Conservation (phyloP, 2,329 filamentous ascomycete species). For the Hypomyces perniciosus region DNA sequence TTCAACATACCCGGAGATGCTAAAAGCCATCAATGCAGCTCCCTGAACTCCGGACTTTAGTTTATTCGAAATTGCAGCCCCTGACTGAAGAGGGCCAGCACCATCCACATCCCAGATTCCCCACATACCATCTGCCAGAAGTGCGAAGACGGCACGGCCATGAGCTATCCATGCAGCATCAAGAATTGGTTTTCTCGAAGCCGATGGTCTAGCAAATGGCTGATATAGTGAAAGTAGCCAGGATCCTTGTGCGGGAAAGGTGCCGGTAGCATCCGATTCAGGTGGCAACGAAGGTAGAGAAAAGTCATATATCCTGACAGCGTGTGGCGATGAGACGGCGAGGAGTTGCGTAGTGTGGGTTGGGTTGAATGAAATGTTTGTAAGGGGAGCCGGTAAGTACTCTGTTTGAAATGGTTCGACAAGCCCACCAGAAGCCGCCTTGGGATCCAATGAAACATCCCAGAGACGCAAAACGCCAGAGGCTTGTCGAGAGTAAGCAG, state of each 20-base stretch:
- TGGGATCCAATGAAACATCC: constrained; percentile 47
- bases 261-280: constrained; percentile 45
- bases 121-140: constrained; percentile 61
- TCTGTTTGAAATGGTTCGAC: constrained; percentile 54
- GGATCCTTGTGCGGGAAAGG: constrained; percentile 53
- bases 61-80: constrained; percentile 43
- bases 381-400: constrained; percentile 49
- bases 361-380: constrained; percentile 55
- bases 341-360: constrained; percentile 53
- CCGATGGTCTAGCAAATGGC: constrained; percentile 44
- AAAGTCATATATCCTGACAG: constrained; percentile 58
- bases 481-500: constrained; percentile 54
- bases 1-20: constrained; percentile 53
- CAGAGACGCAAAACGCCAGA: constrained; percentile 54
- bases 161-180: constrained; percentile 57
- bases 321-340: constrained; percentile 48
- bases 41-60: constrained; percentile 48
- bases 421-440: constrained; percentile 22
- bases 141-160: constrained; percentile 51
- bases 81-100: constrained; percentile 38
- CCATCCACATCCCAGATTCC: constrained; percentile 63
- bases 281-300: constrained; percentile 45
- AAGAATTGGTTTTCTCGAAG: constrained; percentile 53
- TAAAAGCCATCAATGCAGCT: constrained; percentile 53
- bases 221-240: constrained; percentile 60